These are phyloP conservation scores for Flaveria robusta DNA, from an alignment of 129 eudicot species.

Conservation along the genomic window DNA sequence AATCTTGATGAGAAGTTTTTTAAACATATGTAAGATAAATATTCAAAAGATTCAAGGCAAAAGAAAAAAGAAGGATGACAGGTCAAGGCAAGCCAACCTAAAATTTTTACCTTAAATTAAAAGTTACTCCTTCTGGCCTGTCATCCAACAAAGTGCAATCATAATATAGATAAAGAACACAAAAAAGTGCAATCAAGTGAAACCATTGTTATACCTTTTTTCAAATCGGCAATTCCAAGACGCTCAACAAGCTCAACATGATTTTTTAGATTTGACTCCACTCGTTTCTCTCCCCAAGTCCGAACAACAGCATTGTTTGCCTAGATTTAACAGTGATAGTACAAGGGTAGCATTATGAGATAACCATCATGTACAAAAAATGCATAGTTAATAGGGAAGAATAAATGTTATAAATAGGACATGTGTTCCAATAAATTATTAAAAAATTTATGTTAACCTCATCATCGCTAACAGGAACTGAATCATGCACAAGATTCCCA, in stretches of 20 bases:
- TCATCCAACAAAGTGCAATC: not conserved
- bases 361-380: not conserved
- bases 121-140: not conserved
- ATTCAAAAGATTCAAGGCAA: not conserved
- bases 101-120: not conserved
- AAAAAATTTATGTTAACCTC: slow-evolving; percentile 47
- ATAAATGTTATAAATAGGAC: not conserved
- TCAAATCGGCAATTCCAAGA: slow-evolving; percentile 84
- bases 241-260: slow-evolving; percentile 92
- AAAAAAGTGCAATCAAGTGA: not conserved
- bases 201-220: slow-evolving; percentile 54
- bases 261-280: slow-evolving; percentile 64
- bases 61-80: not conserved
- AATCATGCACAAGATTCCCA: slow-evolving; percentile 91
- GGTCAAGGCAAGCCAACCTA: not conserved
- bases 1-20: not conserved
- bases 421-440: not conserved
- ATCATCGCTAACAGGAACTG: slow-evolving; percentile 86
- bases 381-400: not conserved
- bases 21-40: not conserved
- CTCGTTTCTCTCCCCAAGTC: slow-evolving; percentile 80
- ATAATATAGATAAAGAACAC: not conserved
- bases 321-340: slow-evolving; percentile 32
- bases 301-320: slow-evolving; percentile 70
- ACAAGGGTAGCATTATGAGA: not conserved